Conservation (phyloP, 2,329 filamentous ascomycete genomes). For the Sclerotinia sclerotiorum region DNA sequence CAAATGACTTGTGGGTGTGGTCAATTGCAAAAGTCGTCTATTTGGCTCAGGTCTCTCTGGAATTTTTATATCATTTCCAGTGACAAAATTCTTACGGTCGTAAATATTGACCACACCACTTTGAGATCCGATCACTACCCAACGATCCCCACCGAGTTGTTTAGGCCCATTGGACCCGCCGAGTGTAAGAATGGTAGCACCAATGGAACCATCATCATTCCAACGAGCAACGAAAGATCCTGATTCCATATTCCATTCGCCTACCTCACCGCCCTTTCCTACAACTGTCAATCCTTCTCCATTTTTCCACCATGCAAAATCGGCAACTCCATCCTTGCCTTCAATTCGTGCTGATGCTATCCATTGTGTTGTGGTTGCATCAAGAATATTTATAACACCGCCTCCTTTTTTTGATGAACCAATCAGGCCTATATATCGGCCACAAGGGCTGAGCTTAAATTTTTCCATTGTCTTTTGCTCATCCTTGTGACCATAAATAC, state of each 20-base stretch:
- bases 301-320: slow-evolving; percentile 90
- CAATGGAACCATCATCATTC: slow-evolving; percentile 86
- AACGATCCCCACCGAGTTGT: slow-evolving; percentile 74
- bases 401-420: slow-evolving; percentile 81
- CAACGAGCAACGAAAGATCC: slow-evolving; percentile 75
- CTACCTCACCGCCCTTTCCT: slow-evolving; percentile 84
- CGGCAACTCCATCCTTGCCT: slow-evolving; percentile 77
- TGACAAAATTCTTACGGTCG: slow-evolving; percentile 59
- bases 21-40: slow-evolving; percentile 78
- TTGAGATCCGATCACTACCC: slow-evolving; percentile 83
- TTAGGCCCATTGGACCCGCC: slow-evolving; percentile 64
- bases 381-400: slow-evolving; percentile 82
- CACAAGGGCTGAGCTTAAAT: slow-evolving; percentile 85
- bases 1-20: slow-evolving; percentile 77
- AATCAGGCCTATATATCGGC: slow-evolving; percentile 79
- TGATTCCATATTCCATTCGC: slow-evolving; percentile 76
- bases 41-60: slow-evolving; percentile 69
- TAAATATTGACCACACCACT: slow-evolving; percentile 93
- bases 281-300: slow-evolving; percentile 79
- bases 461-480: slow-evolving; percentile 90
- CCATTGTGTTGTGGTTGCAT: slow-evolving; percentile 82
- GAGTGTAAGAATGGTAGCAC: slow-evolving; percentile 77
- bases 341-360: slow-evolving; percentile 78
- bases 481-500: slow-evolving; percentile 71
- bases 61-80: slow-evolving; percentile 50